phyloP scores from a whole-genome alignment of 169 alveolate species.

The Plasmodium sp. region DNA sequence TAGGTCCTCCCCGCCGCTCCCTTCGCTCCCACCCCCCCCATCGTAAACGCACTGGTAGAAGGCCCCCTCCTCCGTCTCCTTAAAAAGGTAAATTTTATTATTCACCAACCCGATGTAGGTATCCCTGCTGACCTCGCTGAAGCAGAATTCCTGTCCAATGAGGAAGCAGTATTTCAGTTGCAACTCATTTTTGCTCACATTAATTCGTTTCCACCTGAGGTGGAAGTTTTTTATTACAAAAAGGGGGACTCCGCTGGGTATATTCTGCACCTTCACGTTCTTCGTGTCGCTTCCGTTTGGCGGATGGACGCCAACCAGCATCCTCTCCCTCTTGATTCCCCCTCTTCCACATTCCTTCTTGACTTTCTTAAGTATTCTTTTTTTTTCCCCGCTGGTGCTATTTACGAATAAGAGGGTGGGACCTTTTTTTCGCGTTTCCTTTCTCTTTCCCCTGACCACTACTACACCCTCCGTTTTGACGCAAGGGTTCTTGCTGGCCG shows the following conservation, averaged over 20 bases:
- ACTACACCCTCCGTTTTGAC: background rate
- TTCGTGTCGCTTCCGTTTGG: background rate
- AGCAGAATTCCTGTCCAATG: constrained; percentile 68
- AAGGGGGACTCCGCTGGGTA: background rate
- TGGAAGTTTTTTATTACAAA: constrained; percentile 41
- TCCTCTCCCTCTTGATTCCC: background rate
- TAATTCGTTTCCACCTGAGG: constrained; percentile 15
- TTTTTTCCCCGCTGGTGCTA: background rate
- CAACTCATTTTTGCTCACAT: constrained; percentile 34
- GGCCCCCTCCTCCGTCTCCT: constrained; percentile 23
- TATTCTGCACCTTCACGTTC: background rate
- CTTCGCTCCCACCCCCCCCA: background rate
- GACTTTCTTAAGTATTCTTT: background rate
- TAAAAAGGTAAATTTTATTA: constrained; percentile 49
- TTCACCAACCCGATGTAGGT: constrained; percentile 48
- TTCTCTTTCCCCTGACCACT: background rate
- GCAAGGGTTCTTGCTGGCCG: background rate
- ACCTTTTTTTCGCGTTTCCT: background rate
- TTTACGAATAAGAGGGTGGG: background rate
- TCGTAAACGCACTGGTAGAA: constrained; percentile 56
- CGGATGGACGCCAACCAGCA: background rate
- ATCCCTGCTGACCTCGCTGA: constrained; percentile 13
- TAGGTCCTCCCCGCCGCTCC: background rate
- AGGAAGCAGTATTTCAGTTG: constrained; percentile 53
- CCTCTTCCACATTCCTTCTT: background rate